Percentiles rank a stretch among this genome's conserved stretches.
Conservation (phyloP, 306 rosid genomes). For the Prunus davidiana region DNA sequence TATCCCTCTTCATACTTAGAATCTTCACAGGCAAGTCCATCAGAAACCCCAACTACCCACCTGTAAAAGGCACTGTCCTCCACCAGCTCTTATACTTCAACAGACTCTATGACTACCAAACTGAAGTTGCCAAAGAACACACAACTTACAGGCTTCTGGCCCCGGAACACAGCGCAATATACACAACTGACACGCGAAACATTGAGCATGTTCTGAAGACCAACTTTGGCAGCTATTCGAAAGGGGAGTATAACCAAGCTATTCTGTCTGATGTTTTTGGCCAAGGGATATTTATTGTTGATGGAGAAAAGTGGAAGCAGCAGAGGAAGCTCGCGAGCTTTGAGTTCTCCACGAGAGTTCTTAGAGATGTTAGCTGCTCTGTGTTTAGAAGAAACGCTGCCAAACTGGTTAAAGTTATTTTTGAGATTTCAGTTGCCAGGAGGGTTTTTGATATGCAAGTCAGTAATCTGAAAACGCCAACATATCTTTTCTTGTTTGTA, state of each 20-base stretch:
- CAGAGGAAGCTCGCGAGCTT: conserved; percentile 70
- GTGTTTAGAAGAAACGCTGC: conserved; percentile 52
- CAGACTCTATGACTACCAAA: conserved; percentile 9
- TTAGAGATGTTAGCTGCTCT: conserved; percentile 58
- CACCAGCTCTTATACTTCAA: conserved; percentile 13
- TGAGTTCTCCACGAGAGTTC: conserved; percentile 72
- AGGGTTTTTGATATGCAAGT: conserved; percentile 72
- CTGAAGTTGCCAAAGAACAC: not conserved
- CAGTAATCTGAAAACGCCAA: not conserved
- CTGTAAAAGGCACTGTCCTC: conserved; percentile 14
- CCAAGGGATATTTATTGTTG: conserved; percentile 62
- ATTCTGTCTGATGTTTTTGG: conserved; percentile 46
- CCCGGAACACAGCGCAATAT: not conserved
- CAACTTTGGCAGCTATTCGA: conserved; percentile 10
- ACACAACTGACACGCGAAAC: conserved; percentile 12
- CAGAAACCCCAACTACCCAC: conserved; percentile 36
- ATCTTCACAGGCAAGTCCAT: conserved; percentile 51
- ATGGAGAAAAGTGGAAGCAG: conserved; percentile 69
- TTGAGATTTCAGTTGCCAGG: conserved; percentile 25
- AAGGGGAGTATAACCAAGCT: conserved; percentile 11
- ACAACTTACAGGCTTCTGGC: conserved; percentile 18
- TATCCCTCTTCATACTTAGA: conserved; percentile 31
- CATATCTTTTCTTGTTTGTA: no score
- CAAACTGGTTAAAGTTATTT: conserved; percentile 45
- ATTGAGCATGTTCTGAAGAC: conserved; percentile 20